phyloP scores from a whole-genome alignment of 768 basidiomycete genomes.

The Amanita inopinata region DNA sequence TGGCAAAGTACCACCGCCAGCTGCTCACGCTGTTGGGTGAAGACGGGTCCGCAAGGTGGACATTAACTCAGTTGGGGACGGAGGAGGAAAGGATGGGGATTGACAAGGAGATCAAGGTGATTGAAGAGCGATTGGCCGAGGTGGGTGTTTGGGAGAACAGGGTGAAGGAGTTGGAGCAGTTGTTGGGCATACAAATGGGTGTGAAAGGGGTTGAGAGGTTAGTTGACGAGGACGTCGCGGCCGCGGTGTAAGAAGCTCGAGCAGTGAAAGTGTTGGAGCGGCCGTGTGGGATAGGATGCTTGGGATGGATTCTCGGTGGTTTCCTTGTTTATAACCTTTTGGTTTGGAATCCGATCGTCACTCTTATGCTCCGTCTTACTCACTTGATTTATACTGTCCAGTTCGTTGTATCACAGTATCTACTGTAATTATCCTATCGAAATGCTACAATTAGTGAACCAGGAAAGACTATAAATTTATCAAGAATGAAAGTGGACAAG shows the following conservation, averaged over 20 bases:
- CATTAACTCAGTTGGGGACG: constrained; percentile 59
- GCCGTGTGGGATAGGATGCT: too few relatives aligned
- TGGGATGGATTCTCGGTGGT: too few relatives aligned
- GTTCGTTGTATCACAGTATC: too few relatives aligned
- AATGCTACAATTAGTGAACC: not conserved
- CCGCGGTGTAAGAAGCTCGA: too few relatives aligned
- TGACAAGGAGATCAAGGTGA: constrained; percentile 58
- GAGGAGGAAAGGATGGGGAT: constrained; percentile 67
- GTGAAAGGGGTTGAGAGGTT: too few relatives aligned
- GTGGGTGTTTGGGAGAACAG: constrained; percentile 67
- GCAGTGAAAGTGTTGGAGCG: too few relatives aligned
- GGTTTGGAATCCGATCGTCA: too few relatives aligned
- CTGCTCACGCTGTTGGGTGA: constrained; percentile 66
- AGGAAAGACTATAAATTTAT: not conserved
- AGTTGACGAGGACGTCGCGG: not conserved
- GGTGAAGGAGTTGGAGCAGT: constrained; percentile 49
- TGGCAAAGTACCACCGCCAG: constrained; percentile 85
- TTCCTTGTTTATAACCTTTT: too few relatives aligned
- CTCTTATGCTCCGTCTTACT: too few relatives aligned
- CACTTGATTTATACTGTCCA: too few relatives aligned
- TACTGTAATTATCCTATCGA: not conserved
- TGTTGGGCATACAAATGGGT: constrained; percentile 43
- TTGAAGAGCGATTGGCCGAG: constrained; percentile 60
- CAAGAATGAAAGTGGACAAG: not conserved
- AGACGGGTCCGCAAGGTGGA: constrained; percentile 63